Evolutionary conservation across 2,329 filamentous ascomycete genomes (phyloP).

Genomic region (Trichoderma semiorbis): DNA sequence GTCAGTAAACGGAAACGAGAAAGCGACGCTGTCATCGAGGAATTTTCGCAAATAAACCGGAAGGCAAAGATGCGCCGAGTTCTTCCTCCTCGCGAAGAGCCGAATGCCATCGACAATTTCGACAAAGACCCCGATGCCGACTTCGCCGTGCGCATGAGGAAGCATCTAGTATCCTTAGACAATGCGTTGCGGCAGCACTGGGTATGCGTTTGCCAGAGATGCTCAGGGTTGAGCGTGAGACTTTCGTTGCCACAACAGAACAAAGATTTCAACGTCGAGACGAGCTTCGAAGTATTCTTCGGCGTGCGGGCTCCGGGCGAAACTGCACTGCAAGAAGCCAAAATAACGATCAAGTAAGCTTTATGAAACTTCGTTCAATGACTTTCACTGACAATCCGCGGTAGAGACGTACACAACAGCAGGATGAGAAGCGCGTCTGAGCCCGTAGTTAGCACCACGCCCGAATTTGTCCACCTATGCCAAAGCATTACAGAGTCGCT

Average conservation of each 20-base stretch:
- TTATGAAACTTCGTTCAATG: background rate
- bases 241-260: background rate
- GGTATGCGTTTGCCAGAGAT: constrained; percentile 8
- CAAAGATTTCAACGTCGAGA: background rate
- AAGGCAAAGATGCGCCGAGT: background rate
- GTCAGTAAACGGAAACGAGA: constrained; percentile 1
- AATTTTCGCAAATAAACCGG: background rate
- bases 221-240: background rate
- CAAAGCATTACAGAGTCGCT: constrained; percentile 10
- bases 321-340: constrained; percentile 7
- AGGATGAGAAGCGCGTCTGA: constrained; percentile 8
- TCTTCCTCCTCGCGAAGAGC: background rate
- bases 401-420: background rate
- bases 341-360: constrained; percentile 4
- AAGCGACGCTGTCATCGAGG: background rate
- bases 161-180: background rate
- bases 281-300: constrained; percentile 5
- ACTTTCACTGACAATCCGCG: background rate
- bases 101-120: background rate
- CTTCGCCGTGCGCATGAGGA: constrained; percentile 6
- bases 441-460: background rate
- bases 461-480: constrained; percentile 3
- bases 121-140: background rate
- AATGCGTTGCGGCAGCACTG: constrained; percentile 3
- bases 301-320: background rate